Conservation (phyloP, 2,329 filamentous ascomycete genomes). For the Epicoccum sorghinum region DNA sequence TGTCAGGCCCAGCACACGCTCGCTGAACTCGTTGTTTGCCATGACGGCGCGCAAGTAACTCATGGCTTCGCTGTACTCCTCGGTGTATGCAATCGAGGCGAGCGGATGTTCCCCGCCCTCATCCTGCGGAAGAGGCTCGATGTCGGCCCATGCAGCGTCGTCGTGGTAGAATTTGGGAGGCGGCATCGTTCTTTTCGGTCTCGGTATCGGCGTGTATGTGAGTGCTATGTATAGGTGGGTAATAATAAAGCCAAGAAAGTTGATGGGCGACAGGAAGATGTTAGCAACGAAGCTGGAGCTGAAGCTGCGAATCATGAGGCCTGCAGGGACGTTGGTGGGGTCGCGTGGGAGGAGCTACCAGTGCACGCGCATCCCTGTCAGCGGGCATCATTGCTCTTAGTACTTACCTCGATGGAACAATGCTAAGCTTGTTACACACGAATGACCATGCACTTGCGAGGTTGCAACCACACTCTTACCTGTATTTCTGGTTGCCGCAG, state of each 20-base stretch:
- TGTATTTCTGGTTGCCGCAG: background rate
- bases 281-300: slow-evolving; percentile 14
- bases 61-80: slow-evolving; percentile 90
- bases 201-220: background rate
- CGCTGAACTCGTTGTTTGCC: slow-evolving; percentile 82
- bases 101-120: slow-evolving; percentile 78
- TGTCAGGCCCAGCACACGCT: slow-evolving; percentile 79
- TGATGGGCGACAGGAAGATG: slow-evolving; percentile 6
- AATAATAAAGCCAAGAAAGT: slow-evolving; percentile 8
- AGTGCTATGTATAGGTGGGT: background rate
- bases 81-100: slow-evolving; percentile 89
- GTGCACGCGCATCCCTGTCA: slow-evolving; percentile 2
- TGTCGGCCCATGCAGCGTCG: slow-evolving; percentile 82
- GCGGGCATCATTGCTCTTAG: slow-evolving; percentile 13
- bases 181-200: slow-evolving; percentile 7
- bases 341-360: slow-evolving; percentile 8
- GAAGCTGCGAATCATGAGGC: slow-evolving; percentile 13
- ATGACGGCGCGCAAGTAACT: slow-evolving; percentile 93
- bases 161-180: slow-evolving; percentile 58
- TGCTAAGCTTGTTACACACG: slow-evolving; percentile 5
- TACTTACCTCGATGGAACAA: slow-evolving; percentile 14
- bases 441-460: background rate
- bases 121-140: slow-evolving; percentile 80
- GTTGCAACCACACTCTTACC: no score
- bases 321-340: slow-evolving; percentile 18